phyloP scores from a whole-genome alignment of 805 yeast species.

The Barnettozyma botsteinii region DNA sequence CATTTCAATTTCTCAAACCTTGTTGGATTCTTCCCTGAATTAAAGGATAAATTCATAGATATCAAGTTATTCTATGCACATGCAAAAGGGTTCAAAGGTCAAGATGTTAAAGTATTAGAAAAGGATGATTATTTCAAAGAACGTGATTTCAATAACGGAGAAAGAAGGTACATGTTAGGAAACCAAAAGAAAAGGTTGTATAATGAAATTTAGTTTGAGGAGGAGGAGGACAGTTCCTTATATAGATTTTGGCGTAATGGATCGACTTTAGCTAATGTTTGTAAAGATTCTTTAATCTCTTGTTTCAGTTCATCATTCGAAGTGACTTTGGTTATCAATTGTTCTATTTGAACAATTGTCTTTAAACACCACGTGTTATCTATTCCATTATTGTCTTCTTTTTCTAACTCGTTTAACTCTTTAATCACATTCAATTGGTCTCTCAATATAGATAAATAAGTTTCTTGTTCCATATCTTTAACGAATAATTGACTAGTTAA shows the following conservation, averaged over 20 bases:
- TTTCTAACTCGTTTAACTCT: constrained; percentile 69
- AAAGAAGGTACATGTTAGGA: constrained; percentile 48
- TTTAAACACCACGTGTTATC: constrained; percentile 78
- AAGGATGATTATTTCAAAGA: constrained; percentile 40
- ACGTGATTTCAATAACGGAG: constrained; percentile 35
- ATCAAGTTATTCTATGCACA: constrained; percentile 41
- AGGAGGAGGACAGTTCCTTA: constrained; percentile 27
- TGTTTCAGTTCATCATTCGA: constrained; percentile 11
- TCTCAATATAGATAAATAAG: constrained; percentile 35
- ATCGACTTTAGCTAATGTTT: constrained; percentile 47
- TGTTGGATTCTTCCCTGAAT: constrained; percentile 33
- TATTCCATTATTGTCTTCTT: constrained; percentile 48
- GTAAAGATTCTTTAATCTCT: constrained; percentile 33
- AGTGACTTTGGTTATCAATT: constrained; percentile 22
- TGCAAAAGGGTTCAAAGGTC: constrained; percentile 27
- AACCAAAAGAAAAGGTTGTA: constrained; percentile 43
- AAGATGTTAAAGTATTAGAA: constrained; percentile 26
- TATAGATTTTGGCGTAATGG: constrained; percentile 63
- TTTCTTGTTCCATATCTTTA: constrained; percentile 22
- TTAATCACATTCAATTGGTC: constrained; percentile 43
- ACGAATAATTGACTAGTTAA: constrained; percentile 32
- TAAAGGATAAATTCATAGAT: constrained; percentile 32
- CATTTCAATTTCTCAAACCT: constrained; percentile 47
- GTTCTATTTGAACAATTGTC: constrained; percentile 42
- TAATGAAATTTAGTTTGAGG: constrained; percentile 25